Evolutionary conservation across 1,284 basidiomycete species (phyloP).

Genomic region (Anthracocystis walkeri): DNA sequence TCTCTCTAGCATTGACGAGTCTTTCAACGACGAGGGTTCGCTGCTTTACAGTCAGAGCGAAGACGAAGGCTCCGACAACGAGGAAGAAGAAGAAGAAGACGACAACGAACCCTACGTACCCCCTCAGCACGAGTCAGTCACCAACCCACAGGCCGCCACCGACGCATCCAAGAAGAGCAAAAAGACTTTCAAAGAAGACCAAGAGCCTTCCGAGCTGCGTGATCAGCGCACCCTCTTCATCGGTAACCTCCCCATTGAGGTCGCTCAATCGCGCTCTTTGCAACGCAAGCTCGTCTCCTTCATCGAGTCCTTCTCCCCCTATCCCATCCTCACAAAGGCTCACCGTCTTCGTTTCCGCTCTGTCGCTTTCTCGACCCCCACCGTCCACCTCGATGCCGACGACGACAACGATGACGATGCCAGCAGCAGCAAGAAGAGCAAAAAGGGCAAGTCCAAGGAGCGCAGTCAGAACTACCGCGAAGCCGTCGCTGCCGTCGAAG

Average conservation of each 20-base stretch:
- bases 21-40: slow-evolving; percentile 41
- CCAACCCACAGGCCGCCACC: slow-evolving; percentile 32
- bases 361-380: slow-evolving; percentile 67
- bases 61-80: slow-evolving; percentile 22
- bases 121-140: slow-evolving; percentile 70
- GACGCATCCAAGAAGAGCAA: slow-evolving; percentile 33
- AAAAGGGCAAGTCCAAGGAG: slow-evolving; percentile 70
- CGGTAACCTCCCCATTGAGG: slow-evolving; percentile 86
- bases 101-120: slow-evolving; percentile 51
- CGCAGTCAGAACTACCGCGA: slow-evolving; percentile 77
- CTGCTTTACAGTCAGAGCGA: slow-evolving; percentile 38
- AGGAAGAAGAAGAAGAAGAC: slow-evolving; percentile 30
- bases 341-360: slow-evolving; percentile 68
- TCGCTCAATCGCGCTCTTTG: slow-evolving; percentile 74
- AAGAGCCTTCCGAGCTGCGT: slow-evolving; percentile 69
- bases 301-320: slow-evolving; percentile 64
- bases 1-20: slow-evolving; percentile 34
- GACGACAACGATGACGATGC: slow-evolving; percentile 64
- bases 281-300: slow-evolving; percentile 69
- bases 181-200: slow-evolving; percentile 55
- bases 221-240: slow-evolving; percentile 89
- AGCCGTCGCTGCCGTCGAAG: slow-evolving; percentile 69
- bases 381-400: slow-evolving; percentile 52
- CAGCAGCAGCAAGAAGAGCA: slow-evolving; percentile 62
- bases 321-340: slow-evolving; percentile 53